phyloP scores from a whole-genome alignment of 257 asterid genomes.

The Dorcoceras hygrometricum region DNA sequence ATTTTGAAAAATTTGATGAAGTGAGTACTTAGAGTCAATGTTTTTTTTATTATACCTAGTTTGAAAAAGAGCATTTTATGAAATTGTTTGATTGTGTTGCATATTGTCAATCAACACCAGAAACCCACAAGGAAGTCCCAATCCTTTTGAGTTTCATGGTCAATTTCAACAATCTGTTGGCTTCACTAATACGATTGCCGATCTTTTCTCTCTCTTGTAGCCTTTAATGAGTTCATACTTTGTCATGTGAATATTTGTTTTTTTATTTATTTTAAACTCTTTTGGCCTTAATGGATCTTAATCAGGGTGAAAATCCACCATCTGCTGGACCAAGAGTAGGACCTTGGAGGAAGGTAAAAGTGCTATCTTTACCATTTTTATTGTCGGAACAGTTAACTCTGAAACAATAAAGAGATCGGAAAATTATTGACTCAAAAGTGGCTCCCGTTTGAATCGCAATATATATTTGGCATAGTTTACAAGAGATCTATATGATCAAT shows the following conservation, averaged over 20 bases:
- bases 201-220: background rate
- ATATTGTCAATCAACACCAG: background rate
- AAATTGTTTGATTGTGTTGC: background rate
- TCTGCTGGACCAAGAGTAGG: constrained; percentile 75
- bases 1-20: constrained; percentile 87
- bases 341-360: constrained; percentile 94
- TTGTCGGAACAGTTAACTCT: background rate
- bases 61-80: background rate
- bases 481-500: background rate
- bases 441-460: background rate
- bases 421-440: no score
- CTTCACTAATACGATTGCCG: background rate
- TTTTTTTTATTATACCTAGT: background rate
- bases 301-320: constrained; percentile 66
- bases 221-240: background rate
- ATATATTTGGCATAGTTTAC: background rate
- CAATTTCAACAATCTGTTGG: background rate
- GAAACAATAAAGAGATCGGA: background rate
- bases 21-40: constrained; percentile 37
- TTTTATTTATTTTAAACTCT: constrained; percentile 16
- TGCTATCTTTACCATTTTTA: constrained; percentile 6
- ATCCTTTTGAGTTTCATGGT: background rate
- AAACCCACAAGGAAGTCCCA: background rate
- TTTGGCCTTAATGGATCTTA: constrained; percentile 13
- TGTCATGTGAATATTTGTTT: background rate